Evolutionary conservation across 495 filamentous ascomycete species (phyloP).

Genomic region (Tuber umbilicatum): DNA sequence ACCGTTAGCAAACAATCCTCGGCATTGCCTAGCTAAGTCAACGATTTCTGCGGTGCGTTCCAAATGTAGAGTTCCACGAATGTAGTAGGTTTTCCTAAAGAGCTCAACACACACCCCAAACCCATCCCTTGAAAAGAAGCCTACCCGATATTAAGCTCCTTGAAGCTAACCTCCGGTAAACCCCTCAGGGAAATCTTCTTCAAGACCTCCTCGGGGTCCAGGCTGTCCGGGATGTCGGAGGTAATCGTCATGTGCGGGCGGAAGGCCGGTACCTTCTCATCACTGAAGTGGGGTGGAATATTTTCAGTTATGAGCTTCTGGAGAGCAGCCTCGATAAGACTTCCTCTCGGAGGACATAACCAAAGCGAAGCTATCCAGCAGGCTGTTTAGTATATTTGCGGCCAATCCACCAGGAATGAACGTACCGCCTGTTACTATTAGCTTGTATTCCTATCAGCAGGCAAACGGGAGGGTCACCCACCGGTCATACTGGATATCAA

Average conservation of each 20-base stretch:
- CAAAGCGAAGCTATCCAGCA: slow-evolving; percentile 27
- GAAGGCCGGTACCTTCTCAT: slow-evolving; percentile 32
- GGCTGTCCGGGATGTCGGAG: slow-evolving; percentile 19
- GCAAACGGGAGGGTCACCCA: background rate
- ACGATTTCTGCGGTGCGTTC: slow-evolving; percentile 27
- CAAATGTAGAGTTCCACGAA: slow-evolving; percentile 33
- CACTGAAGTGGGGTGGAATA: slow-evolving; percentile 35
- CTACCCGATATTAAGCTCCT: slow-evolving; percentile 30
- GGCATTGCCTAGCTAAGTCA: slow-evolving; percentile 35
- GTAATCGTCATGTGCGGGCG: slow-evolving; percentile 36
- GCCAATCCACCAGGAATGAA: background rate
- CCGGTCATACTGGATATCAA: background rate
- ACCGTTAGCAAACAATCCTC: slow-evolving; percentile 27
- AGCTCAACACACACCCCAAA: background rate
- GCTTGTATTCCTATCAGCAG: background rate
- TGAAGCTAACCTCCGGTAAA: slow-evolving; percentile 19
- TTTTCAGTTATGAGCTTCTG: slow-evolving; percentile 27
- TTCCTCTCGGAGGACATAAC: slow-evolving; percentile 34
- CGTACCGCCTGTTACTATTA: background rate
- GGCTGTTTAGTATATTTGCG: background rate
- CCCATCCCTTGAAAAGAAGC: background rate
- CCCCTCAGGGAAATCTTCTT: slow-evolving; percentile 15
- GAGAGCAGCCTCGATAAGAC: slow-evolving; percentile 22
- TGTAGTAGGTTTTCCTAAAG: slow-evolving; percentile 36
- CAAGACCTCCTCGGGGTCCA: slow-evolving; percentile 28